These are phyloP conservation scores for Kandelia obovata DNA, from an alignment of 345 rosid genomes.

Conservation along the genomic window DNA sequence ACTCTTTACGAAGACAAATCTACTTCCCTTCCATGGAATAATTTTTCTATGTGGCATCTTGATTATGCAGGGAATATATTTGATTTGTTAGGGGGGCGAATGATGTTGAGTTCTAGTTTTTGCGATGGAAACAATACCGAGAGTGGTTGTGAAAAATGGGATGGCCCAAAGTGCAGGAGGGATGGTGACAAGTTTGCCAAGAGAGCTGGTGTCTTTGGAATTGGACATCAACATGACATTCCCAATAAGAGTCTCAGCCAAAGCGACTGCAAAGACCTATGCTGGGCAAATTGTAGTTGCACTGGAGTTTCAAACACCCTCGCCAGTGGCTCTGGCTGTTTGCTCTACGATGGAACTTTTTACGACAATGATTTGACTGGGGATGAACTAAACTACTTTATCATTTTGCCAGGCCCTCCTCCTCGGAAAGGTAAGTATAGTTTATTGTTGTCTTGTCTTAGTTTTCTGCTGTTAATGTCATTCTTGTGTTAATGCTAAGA, in stretches of 20 bases:
- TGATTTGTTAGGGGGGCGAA: not conserved
- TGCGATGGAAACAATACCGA: slow-evolving; percentile 8
- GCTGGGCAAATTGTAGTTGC: slow-evolving; percentile 9
- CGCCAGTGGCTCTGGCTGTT: not conserved
- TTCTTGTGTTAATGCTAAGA: no score
- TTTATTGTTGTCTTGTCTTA: not conserved
- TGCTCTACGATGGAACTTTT: not conserved
- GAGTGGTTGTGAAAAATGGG: slow-evolving; percentile 9
- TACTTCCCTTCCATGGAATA: not conserved
- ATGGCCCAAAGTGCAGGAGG: not conserved
- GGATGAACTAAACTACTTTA: no score
- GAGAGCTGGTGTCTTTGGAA: not conserved
- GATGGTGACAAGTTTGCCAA: not conserved
- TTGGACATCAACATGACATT: not conserved
- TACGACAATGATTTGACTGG: not conserved
- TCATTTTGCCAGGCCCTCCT: not conserved
- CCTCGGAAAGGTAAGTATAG: not conserved
- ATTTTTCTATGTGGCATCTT: not conserved
- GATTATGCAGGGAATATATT: not conserved
- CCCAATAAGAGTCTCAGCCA: not conserved
- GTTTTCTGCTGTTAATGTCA: no score
- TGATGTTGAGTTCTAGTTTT: not conserved
- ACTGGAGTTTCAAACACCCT: not conserved
- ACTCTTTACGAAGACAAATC: fast-evolving
- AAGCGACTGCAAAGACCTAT: slow-evolving; percentile 9